phyloP scores from a whole-genome alignment of 2,329 filamentous ascomycete species.

The Phoma sp. region DNA sequence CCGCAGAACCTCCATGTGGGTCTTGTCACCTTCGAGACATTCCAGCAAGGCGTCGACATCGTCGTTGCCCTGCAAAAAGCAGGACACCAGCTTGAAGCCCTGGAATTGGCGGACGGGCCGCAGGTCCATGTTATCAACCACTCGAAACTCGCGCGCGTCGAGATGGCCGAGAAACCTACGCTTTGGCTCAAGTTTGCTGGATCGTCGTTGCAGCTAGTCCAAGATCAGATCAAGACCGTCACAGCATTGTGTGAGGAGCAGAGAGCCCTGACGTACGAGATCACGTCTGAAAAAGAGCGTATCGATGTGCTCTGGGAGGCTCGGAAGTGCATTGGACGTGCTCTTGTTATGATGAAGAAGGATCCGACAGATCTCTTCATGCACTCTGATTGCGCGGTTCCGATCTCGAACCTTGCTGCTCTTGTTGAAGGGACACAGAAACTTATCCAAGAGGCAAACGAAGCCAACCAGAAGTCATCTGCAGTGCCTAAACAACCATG shows the following conservation, averaged over 20 bases:
- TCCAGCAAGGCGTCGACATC: slow-evolving; percentile 76
- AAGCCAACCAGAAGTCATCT: background rate
- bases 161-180: slow-evolving; percentile 70
- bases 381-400: slow-evolving; percentile 80
- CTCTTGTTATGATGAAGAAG: slow-evolving; percentile 68
- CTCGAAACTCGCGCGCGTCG: slow-evolving; percentile 60
- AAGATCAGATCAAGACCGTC: slow-evolving; percentile 74
- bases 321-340: slow-evolving; percentile 74
- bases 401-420: slow-evolving; percentile 71
- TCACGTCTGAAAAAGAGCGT: slow-evolving; percentile 65
- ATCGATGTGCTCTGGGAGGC: slow-evolving; percentile 74
- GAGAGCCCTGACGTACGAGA: slow-evolving; percentile 68
- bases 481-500: slow-evolving; percentile 18
- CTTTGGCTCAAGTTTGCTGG: slow-evolving; percentile 78
- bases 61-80: slow-evolving; percentile 76
- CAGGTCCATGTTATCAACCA: slow-evolving; percentile 77
- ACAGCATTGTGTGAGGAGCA: slow-evolving; percentile 61
- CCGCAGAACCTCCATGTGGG: slow-evolving; percentile 81
- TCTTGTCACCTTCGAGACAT: slow-evolving; percentile 65
- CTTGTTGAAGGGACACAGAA: slow-evolving; percentile 76
- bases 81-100: slow-evolving; percentile 82
- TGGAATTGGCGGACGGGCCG: slow-evolving; percentile 87
- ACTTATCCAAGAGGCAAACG: slow-evolving; percentile 57
- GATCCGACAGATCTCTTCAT: slow-evolving; percentile 66
- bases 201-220: slow-evolving; percentile 64